phyloP scores from a whole-genome alignment of 352 stramenopile genomes.

The Pythium brassicae region DNA sequence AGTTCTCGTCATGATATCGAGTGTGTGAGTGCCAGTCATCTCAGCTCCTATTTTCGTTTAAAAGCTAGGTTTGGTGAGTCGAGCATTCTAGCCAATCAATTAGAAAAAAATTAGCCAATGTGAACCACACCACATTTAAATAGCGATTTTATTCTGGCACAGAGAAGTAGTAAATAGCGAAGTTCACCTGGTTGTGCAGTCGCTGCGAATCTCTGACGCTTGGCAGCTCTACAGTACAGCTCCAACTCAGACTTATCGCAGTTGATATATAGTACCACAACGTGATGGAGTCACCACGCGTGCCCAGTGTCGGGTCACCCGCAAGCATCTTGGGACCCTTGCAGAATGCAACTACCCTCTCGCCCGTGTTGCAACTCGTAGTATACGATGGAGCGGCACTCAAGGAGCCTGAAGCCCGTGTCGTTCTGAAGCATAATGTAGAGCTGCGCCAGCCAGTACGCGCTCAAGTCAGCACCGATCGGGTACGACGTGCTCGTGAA shows the following conservation, averaged over 20 bases:
- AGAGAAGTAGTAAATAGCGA: constrained; percentile 59
- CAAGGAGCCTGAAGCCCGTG: constrained; percentile 39
- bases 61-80: too few relatives aligned
- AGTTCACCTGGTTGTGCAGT: constrained; percentile 47
- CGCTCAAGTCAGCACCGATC: constrained; percentile 38
- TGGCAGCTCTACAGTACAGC: neutral
- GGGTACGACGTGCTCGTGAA: constrained; percentile 49
- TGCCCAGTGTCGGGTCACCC: constrained; percentile 29
- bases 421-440: constrained; percentile 59
- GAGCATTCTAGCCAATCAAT: too few relatives aligned
- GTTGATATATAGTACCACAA: constrained; percentile 37
- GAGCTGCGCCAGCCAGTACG: constrained; percentile 48
- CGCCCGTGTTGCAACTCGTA: constrained; percentile 31
- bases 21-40: too few relatives aligned
- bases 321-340: constrained; percentile 45
- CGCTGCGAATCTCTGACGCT: constrained; percentile 14
- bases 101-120: too few relatives aligned
- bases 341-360: constrained; percentile 41
- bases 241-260: neutral
- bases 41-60: too few relatives aligned
- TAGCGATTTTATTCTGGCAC: too few relatives aligned
- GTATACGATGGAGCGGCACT: constrained; percentile 54
- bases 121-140: too few relatives aligned
- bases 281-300: constrained; percentile 31
- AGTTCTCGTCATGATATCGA: too few relatives aligned